Base-by-base conservation (phyloP, 495 filamentous ascomycete genomes). In the Cenococcum geophilum region DNA sequence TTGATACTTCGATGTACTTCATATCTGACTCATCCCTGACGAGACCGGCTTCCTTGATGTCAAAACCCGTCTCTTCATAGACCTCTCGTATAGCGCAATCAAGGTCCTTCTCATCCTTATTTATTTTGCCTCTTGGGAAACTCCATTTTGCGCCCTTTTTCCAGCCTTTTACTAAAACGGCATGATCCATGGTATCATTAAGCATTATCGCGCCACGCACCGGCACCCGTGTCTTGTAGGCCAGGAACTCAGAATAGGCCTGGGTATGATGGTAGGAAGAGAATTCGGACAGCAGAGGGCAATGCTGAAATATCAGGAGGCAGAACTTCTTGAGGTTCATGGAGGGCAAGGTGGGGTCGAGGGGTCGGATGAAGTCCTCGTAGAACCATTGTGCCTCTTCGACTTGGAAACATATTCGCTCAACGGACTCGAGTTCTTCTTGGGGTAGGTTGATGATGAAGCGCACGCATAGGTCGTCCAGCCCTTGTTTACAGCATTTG, bases 361-460 rank as follows among this genome's bases (percentile, higher is more conserved):
- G 77, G 34, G 91, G 91, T 37, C 95, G 88, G 74, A 98, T 89
- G 71, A 97, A 98, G 75, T 98, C 93, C 75, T 97, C 95, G 84
- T 97, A 98, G 74, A 91, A 97, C 93, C 93, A 98, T 87, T 98
- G 93, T 70, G 93, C 93, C 71, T 97, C 95, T 75, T 98, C 93
- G 58, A 98, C 87, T 76, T 97, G 92, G 74, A 98, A 98, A 74
- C 91, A 96, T 70, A 97, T 91, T 64, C 93, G 89, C 69, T 92
- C 90, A 21, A 95, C 88, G 0, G 87, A 89, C 61, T 86, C 82
- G 32, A 97, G 85, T 73, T 97, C 93, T 73, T 92, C 90, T 63
- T 84, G 80, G 21, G 93, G 93, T 52, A 96, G 80, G 75, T 97
- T 97, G 70, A 97, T 89, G 68, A 98, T 92, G 71, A 98, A 98